Base-by-base conservation (phyloP, 306 rosid species). In the Carpinus viminea region DNA sequence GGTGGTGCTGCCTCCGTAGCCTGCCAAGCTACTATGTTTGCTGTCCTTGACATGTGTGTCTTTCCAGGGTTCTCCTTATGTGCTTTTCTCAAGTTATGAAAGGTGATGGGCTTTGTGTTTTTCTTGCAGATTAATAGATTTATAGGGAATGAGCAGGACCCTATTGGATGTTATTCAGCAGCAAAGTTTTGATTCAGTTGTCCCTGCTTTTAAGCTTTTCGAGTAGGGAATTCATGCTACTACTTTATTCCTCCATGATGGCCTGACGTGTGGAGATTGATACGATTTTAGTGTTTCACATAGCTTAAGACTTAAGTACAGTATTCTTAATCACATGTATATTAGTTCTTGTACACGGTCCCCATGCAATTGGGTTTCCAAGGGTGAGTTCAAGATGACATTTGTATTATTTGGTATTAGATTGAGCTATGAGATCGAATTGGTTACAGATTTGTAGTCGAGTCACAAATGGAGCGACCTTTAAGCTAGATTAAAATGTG, bases 1-100 rank as follows among this genome's bases (percentile, higher is more conserved):
- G 72, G 28, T 41, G 72, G 50, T 66, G 72, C 72, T 66, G 51
- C 72, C 51, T 66, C 72, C 1, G 51, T 66, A 18, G 72, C 72
- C 51, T 66, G 72, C 72, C 72, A 0, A 66, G 28, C 10, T n/a
- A 21, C 10, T n/a, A 21, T 41, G 72, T 51, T 18, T 28, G 47
- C 50, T 2, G 72, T 43, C 72, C 28, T 66, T 66, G 72, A 66
- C 72, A 66, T 66, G 26, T 38, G 72, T 8, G 72, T 43, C 51
- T 66, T 13, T 41, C 24, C 28, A 66, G 5, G 24, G 12, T 66
- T 36, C 45, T 62, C n/a, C 69, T 62, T 3, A 31, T 62, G 28
- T 31, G 34, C 34, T 12, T 18, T 66, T 36, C n/a, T 4, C 18
- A 38, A 38, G 18, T n/a, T 17, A 5, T 65, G 47, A 1, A 34